These are phyloP conservation scores for Penicillium sp. DNA, from an alignment of 2,329 filamentous ascomycete genomes.

Conservation along the genomic window DNA sequence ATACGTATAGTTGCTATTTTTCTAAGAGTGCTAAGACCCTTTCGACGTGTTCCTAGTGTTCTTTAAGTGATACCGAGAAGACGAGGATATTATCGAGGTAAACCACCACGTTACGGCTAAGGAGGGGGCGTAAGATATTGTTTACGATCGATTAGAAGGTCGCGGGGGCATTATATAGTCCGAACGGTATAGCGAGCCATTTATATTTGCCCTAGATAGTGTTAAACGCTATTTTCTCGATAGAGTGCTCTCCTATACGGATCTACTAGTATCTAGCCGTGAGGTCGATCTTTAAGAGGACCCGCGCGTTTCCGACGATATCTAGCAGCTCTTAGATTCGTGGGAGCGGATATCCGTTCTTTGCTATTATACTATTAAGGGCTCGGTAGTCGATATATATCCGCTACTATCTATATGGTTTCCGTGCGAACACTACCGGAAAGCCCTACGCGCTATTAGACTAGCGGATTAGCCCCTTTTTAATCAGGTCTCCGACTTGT, in stretches of 20 bases:
- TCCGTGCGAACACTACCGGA: background rate
- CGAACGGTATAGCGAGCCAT: background rate
- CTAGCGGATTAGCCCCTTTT: background rate
- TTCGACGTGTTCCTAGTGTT: background rate
- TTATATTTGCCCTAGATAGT: slow-evolving; percentile 5
- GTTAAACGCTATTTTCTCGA: slow-evolving; percentile 2
- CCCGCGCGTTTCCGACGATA: background rate
- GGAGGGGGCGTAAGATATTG: background rate
- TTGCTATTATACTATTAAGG: background rate
- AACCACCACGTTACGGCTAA: background rate
- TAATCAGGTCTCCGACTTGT: background rate
- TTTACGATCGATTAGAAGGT: background rate
- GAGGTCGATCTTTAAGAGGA: background rate
- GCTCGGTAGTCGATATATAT: background rate
- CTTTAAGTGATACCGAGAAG: background rate
- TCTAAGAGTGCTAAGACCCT: background rate
- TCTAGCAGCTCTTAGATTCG: background rate
- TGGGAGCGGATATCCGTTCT: background rate
- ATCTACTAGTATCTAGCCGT: background rate
- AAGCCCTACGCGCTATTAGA: background rate
- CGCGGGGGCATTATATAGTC: background rate
- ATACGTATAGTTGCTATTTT: background rate
- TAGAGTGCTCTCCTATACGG: background rate
- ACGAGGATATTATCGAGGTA: slow-evolving; percentile 4
- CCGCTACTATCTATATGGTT: background rate